Percentiles rank a stretch among this genome's conserved stretches.
Evolutionary conservation across 345 rosid genomes (phyloP).

Genomic region (Murraya paniculata): DNA sequence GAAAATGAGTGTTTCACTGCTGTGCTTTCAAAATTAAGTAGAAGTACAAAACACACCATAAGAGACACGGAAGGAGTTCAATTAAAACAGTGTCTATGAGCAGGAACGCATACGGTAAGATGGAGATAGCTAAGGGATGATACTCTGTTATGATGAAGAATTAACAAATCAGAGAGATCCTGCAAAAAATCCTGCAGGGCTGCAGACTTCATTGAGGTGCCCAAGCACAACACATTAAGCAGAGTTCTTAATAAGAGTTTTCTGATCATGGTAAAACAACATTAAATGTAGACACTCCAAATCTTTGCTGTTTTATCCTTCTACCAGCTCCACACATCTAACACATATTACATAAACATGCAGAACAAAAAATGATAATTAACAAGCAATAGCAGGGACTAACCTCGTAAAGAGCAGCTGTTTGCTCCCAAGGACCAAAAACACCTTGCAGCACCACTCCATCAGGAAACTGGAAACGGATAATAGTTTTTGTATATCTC

Average conservation of each 20-base stretch:
- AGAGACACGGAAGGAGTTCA: background rate
- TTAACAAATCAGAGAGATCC: background rate
- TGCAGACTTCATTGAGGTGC: background rate
- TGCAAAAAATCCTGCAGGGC: background rate
- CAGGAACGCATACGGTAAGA: background rate
- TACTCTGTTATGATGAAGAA: background rate
- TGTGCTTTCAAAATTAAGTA: too few relatives aligned
- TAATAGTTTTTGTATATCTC: slow-evolving; percentile 58
- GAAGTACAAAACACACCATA: too few relatives aligned
- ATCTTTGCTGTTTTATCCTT: background rate
- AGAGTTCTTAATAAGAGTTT: background rate
- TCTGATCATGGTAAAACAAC: too few relatives aligned
- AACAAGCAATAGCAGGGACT: slow-evolving; percentile 7
- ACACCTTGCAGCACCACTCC: slow-evolving; percentile 90
- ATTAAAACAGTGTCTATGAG: background rate
- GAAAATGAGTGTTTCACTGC: too few relatives aligned
- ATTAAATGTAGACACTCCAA: background rate
- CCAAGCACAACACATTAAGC: background rate
- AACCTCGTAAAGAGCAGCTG: slow-evolving; percentile 82
- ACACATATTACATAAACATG: background rate
- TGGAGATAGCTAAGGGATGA: background rate
- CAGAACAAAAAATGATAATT: background rate
- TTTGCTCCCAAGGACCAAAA: slow-evolving; percentile 88
- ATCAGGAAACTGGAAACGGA: slow-evolving; percentile 90
- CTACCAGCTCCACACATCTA: background rate